phyloP scores from a whole-genome alignment of 2,329 filamentous ascomycete genomes.

The Ophiognomonia clavigignenti-juglandacearum region DNA sequence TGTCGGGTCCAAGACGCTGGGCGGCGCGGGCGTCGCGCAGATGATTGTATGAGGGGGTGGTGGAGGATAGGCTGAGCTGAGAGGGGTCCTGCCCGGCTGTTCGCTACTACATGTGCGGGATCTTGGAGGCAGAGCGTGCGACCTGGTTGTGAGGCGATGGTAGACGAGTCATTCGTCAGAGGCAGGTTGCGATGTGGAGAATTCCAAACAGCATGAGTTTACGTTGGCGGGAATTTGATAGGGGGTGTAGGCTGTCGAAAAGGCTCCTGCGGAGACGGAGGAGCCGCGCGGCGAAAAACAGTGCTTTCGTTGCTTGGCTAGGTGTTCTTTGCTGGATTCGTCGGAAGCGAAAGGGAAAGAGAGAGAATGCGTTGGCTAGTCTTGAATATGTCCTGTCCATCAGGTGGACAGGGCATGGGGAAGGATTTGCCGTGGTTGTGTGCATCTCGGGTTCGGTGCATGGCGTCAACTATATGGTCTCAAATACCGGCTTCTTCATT shows the following conservation, averaged over 20 bases:
- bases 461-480: conserved; percentile 13
- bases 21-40: conserved; percentile 88
- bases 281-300: too few relatives aligned
- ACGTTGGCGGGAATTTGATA: not conserved
- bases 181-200: too few relatives aligned
- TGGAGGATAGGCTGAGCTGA: not conserved
- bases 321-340: too few relatives aligned
- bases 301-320: too few relatives aligned
- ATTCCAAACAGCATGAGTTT: too few relatives aligned
- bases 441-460: conserved; percentile 10
- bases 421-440: not conserved
- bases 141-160: too few relatives aligned
- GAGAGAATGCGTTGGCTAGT: too few relatives aligned
- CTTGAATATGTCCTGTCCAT: too few relatives aligned
- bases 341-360: too few relatives aligned
- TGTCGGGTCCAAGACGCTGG: conserved; percentile 91
- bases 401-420: not conserved
- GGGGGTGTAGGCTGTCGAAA: not conserved
- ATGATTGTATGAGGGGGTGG: conserved; percentile 76
- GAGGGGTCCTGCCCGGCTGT: not conserved
- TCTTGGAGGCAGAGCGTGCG: not conserved
- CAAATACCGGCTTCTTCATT: not conserved
- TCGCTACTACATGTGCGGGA: too few relatives aligned
- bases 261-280: not conserved
- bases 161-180: too few relatives aligned